Base-by-base conservation (phyloP, 2,329 filamentous ascomycete species). In the Colletotrichum tamarilloi region DNA sequence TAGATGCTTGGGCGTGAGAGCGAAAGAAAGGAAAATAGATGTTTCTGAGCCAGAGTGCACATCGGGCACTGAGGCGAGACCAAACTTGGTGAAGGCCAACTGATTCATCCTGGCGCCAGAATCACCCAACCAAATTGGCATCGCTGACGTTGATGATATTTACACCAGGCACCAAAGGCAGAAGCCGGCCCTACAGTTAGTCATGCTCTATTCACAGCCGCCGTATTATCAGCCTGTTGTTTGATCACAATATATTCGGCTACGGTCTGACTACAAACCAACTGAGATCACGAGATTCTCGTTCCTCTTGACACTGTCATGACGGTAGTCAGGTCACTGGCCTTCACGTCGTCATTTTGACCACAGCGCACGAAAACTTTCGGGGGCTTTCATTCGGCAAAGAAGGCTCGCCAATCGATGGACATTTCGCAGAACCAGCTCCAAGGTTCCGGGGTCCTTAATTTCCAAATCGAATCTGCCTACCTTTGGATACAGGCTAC, bases 381-480 rank as follows among this genome's bases (percentile, higher is more conserved):
- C 5, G 8, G 42, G 16, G n/a, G 32, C 26, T 63, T 30, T 26
- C 14, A 24, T 16, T 46, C 32, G 12, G 24, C 28, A 9, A 19
- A 42, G 38, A 8, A n/a, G 28, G 32, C 46, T 73, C 60, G 35
- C 46, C 60, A 55, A 62, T 65, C 22, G 60, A 70, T 46, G 14
- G 16, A 26, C 28, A 56, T n/a, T 26, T 62, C 7, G 42, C n/a
- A 65, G 67, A 70, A 65, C 67, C 70, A 60, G 60, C 22, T 38
- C 60, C 70, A 57, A 65, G 70, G 70, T 65, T 62, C 32, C 46
- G 70, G 67, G 46, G 60, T 66, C 70, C 35, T 70, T 64, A 35
- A 68, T 59, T 65, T 70, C 46, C 70, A 64, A 59, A 46, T 28
- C 49, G 30, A 57, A 62, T 22, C n/a, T 32, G 57, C 57, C 38